Evolutionary conservation across 768 basidiomycete species (phyloP), one percentile per base, ranked within the genome.

Genomic region (Sporobolomyces roseus): DNA sequence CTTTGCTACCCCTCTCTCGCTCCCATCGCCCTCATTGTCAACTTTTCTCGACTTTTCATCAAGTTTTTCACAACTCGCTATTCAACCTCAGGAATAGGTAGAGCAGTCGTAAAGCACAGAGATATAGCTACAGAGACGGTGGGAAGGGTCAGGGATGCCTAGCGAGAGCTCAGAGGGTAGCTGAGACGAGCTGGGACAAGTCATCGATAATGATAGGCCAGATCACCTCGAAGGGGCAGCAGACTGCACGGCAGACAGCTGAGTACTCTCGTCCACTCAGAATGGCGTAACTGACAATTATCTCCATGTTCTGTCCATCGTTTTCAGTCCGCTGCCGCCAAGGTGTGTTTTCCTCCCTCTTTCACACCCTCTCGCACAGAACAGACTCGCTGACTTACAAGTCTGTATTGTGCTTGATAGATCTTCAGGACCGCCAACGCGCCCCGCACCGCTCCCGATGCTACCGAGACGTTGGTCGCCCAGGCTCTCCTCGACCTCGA

Each of bases 401-500:
- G 17, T 2, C 35, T 27, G 12, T 17, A 55, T 10, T n/a, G n/a
- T n/a, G n/a, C n/a, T 16, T 16, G 17, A 43, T 50, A 99, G 85
- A 93, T 99, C 79, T 83, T 87, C 77, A 90, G 96, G 77, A 90
- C 91, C 75, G 96, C 96, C 79, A 97, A 97, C 79, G 94, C 96
- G 65, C 93, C 94, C 71, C 84, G 81, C 71, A 88, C 89, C 29
- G 77, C 90, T 71, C 92, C 94, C 70, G 89, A 92, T 80, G 93
- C 93, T 80, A 90, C 87, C 46, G 94, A 98, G 82, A 87, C 83
- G 74, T 86, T 81, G 77, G 88, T 99, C 79, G 94, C 91, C 59
- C 94, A 98, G 83, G 93, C 96, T 61, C 83, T 99, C 76, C 81
- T 97, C 77, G 96, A 99, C 85, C 87, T 99, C 78, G 94, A 98